Evolutionary conservation across 148 eudicot genomes (phyloP).

Genomic region (Linanthus parryae): DNA sequence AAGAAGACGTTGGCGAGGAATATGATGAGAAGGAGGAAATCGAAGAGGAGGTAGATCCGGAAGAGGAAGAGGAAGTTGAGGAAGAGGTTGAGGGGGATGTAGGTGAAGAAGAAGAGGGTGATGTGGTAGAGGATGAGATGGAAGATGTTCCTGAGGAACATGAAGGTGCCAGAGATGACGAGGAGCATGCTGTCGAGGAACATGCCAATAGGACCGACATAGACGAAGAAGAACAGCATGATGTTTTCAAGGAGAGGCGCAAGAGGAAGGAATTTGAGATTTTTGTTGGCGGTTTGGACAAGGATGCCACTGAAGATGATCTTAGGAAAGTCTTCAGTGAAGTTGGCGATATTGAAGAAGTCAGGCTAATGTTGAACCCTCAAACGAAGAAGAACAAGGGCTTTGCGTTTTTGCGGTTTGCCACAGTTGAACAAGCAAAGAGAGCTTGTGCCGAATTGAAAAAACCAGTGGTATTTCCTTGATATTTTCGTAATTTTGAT

Average conservation of each 20-base stretch:
- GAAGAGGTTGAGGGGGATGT: constrained; percentile 57
- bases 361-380: constrained; percentile 93
- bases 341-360: constrained; percentile 85
- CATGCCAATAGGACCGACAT: constrained; percentile 50
- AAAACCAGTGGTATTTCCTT: constrained; percentile 83
- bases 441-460: constrained; percentile 84
- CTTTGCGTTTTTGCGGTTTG: constrained; percentile 95
- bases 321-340: constrained; percentile 76
- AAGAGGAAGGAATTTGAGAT: constrained; percentile 93
- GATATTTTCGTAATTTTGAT: constrained; percentile 34
- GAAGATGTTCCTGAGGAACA: constrained; percentile 65
- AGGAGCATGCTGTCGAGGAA: constrained; percentile 52
- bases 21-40: too few species aligned
- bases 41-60: constrained; percentile 63
- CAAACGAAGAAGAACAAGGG: constrained; percentile 98
- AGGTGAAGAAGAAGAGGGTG: constrained; percentile 61
- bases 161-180: constrained; percentile 75
- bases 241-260: constrained; percentile 78
- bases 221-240: constrained; percentile 83
- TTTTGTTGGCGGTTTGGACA: constrained; percentile 98
- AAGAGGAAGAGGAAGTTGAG: constrained; percentile 48
- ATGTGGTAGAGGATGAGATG: constrained; percentile 55
- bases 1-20: too few species aligned
- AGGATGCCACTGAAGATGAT: constrained; percentile 96
- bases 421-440: constrained; percentile 91